Percentiles rank a stretch among this genome's conserved stretches.
These are phyloP conservation scores for Metschnikowia peoriensis DNA, from an alignment of 805 yeast species.

Conservation along the genomic window DNA sequence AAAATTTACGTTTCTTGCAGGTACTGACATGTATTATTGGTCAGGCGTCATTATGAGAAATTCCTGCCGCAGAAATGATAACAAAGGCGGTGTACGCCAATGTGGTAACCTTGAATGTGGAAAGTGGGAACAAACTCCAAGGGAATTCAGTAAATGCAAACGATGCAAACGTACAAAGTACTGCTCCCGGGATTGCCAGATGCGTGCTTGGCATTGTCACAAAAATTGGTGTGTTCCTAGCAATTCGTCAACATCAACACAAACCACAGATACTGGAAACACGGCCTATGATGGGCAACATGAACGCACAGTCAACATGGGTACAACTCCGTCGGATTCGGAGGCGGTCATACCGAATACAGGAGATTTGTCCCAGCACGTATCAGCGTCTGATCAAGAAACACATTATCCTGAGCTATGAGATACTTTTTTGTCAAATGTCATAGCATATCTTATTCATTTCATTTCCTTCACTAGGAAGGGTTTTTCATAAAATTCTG, in stretches of 20 bases:
- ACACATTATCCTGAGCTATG: slow-evolving; percentile 11
- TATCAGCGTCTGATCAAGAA: slow-evolving; percentile 13
- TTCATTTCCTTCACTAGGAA: background rate
- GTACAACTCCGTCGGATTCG: slow-evolving; percentile 16
- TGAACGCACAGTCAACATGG: slow-evolving; percentile 16
- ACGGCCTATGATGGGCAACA: slow-evolving; percentile 11
- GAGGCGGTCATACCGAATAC: slow-evolving; percentile 13
- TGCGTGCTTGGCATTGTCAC: slow-evolving; percentile 89
- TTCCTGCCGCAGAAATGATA: slow-evolving; percentile 88
- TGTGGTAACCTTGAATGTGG: slow-evolving; percentile 95
- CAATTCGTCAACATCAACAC: slow-evolving; percentile 27
- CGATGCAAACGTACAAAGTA: slow-evolving; percentile 93
- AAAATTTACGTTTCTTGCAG: slow-evolving; percentile 71
- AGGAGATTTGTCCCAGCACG: slow-evolving; percentile 13
- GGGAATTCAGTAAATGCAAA: slow-evolving; percentile 93
- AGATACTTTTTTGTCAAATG: background rate
- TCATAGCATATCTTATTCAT: background rate
- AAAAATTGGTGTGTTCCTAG: slow-evolving; percentile 86
- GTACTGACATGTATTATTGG: slow-evolving; percentile 90
- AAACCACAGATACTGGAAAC: slow-evolving; percentile 11
- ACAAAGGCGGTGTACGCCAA: slow-evolving; percentile 85
- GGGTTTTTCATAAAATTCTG: background rate
- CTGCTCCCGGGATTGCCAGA: slow-evolving; percentile 89
- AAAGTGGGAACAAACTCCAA: slow-evolving; percentile 85
- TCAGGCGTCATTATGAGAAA: slow-evolving; percentile 97